Base-by-base conservation (phyloP, 139 green algal genomes). In the Chlorella sp. region DNA sequence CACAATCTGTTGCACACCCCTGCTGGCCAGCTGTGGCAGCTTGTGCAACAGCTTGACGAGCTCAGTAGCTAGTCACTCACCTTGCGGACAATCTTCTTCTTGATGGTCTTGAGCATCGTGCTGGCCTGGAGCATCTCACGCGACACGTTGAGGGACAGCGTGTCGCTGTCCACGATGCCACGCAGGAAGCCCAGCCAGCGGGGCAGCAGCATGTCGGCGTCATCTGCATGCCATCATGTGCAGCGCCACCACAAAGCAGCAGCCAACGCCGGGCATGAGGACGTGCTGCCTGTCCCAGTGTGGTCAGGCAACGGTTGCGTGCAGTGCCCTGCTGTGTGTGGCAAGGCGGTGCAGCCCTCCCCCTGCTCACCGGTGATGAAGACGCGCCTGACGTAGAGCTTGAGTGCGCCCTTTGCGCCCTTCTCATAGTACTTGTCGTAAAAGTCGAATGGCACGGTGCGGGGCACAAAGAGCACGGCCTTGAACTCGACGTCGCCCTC, bases 401-500 rank as follows among this genome's bases (percentile, higher is more conserved):
- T 96, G 22, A 98, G 62, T 33, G 64, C 72, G 3, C 88, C 49
- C 72, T 78, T 72, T 1, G 69, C 51, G 49, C 78, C 83, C 61
- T 88, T 88, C 72, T 83, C 82, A 74, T 97, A 95, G 87, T 98
- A 97, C 81, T 97, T 95, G 79, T 98, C 90, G 49, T 92, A 91
- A 72, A 97, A 90, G 75, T 93, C 87, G 22, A 66, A 70, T 0
- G 92, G 89, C 2, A 92, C 77, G 49, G 51, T 77, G 34, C 77
- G 73, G 14, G 95, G 95, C 29, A 99, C 86, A 79, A 91, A 99
- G 50, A 99, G 80, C 5, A 99, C 78, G 0, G 94, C 81, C 74
- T 90, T 92, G 91, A 99, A 99, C 88, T 99, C 95, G 29, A 99
- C 92, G 62, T 99, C 95, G 6, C 95, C 95, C 87, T 99, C 95